These are phyloP conservation scores for Rutidosis leptorrhynchoides DNA, from an alignment of 129 eudicot species.

Conservation along the genomic window DNA sequence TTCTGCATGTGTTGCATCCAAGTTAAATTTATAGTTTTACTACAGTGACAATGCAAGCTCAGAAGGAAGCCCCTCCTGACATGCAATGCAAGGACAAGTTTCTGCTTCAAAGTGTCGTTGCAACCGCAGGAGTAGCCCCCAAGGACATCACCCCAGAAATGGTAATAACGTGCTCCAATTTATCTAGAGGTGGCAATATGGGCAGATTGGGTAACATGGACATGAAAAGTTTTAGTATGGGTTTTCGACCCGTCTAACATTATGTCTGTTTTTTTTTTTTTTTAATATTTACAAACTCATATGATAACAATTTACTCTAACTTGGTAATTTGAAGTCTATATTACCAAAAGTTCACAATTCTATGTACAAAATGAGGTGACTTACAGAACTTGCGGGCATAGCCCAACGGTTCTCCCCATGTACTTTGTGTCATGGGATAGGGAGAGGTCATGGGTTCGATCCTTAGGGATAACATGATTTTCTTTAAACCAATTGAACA, in stretches of 20 bases:
- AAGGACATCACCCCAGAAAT: slow-evolving; percentile 85
- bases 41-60: slow-evolving; percentile 97
- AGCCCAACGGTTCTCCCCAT: too few species aligned
- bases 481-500: too few species aligned
- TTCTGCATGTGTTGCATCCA: neutral
- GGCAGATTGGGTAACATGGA: neutral
- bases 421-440: too few species aligned
- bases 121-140: slow-evolving; percentile 44
- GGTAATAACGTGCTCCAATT: slow-evolving; percentile 38
- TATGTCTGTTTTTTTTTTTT: too few species aligned
- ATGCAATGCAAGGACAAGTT: slow-evolving; percentile 94
- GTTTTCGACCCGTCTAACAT: neutral
- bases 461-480: too few species aligned
- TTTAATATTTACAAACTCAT: too few species aligned
- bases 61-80: slow-evolving; percentile 86
- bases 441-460: too few species aligned
- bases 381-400: too few species aligned
- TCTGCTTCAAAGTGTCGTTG: slow-evolving; percentile 85
- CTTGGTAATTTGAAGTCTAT: neutral
- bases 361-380: neutral
- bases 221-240: neutral
- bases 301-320: neutral
- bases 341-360: neutral
- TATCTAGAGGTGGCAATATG: slow-evolving; percentile 9
- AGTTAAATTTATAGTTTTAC: slow-evolving; percentile 12